phyloP scores from a whole-genome alignment of 78 protist genomes.

The Corallochytrium limacisporum region DNA sequence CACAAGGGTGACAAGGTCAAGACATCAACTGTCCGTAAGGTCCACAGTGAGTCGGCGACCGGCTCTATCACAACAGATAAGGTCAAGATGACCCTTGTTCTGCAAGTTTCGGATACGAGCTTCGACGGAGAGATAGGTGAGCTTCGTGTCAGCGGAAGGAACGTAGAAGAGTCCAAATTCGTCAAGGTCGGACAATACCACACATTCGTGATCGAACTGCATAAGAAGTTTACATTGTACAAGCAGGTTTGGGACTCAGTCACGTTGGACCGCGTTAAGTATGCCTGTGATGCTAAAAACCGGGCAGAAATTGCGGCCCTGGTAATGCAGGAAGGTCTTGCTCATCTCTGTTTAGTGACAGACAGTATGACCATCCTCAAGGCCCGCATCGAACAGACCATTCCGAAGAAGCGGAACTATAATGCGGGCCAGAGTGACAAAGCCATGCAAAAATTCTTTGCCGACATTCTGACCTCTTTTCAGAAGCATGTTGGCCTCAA shows the following conservation, averaged over 20 bases:
- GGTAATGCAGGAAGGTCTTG: slow-evolving; percentile 34
- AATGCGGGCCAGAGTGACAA: no score
- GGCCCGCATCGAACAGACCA: slow-evolving; percentile 31
- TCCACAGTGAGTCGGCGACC: slow-evolving; percentile 36
- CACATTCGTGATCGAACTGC: slow-evolving; percentile 63
- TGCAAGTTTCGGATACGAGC: slow-evolving; percentile 37
- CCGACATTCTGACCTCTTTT: no score
- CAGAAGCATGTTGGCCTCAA: no score
- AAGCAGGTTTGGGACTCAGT: slow-evolving; percentile 69
- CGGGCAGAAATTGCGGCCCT: slow-evolving; percentile 72
- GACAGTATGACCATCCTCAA: slow-evolving; percentile 55
- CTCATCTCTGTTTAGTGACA: slow-evolving; percentile 63
- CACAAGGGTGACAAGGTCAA: slow-evolving; percentile 31
- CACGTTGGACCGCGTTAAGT: slow-evolving; percentile 35
- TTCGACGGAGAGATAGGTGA: slow-evolving; percentile 47
- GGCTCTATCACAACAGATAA: slow-evolving; percentile 45
- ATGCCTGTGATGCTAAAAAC: slow-evolving; percentile 38
- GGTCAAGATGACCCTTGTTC: slow-evolving; percentile 32
- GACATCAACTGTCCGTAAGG: slow-evolving; percentile 25
- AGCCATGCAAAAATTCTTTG: no score
- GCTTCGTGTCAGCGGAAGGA: slow-evolving; percentile 48
- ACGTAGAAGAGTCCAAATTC: slow-evolving; percentile 39
- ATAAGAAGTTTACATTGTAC: slow-evolving; percentile 29
- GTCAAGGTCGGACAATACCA: slow-evolving; percentile 67
- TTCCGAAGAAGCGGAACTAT: slow-evolving; percentile 37